A percentile compares a stretch with the other conserved stretches of the same genome.
These are phyloP conservation scores for Cladobotryum mycophilum DNA, from an alignment of 2,329 filamentous ascomycete genomes.

Conservation along the genomic window DNA sequence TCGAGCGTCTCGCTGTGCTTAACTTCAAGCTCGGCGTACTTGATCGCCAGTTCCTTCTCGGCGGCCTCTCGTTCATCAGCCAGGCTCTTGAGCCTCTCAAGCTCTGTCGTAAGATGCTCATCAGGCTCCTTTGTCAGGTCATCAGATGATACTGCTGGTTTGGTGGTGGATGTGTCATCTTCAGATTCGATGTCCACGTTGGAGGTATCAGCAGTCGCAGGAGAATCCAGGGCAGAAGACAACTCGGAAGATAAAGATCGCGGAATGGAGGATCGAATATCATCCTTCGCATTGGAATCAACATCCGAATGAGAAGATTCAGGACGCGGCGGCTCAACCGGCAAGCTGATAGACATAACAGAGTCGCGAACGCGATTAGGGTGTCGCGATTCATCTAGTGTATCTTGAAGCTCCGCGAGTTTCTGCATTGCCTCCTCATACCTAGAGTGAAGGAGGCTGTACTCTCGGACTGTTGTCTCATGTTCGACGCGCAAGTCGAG, in stretches of 20 bases:
- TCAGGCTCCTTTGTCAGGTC: slow-evolving; percentile 32
- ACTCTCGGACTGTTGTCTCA: slow-evolving; percentile 74
- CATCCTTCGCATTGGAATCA: slow-evolving; percentile 64
- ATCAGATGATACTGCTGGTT: slow-evolving; percentile 32
- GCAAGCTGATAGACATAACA: slow-evolving; percentile 47
- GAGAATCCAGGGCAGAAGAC: slow-evolving; percentile 77
- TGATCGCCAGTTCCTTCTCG: slow-evolving; percentile 65
- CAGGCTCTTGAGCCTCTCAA: slow-evolving; percentile 64
- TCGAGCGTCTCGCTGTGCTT: slow-evolving; percentile 77
- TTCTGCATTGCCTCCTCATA: slow-evolving; percentile 84
- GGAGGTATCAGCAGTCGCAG: slow-evolving; percentile 56
- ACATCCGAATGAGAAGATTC: slow-evolving; percentile 78
- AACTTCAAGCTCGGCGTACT: slow-evolving; percentile 76
- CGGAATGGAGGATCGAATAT: slow-evolving; percentile 61
- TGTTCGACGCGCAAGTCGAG: slow-evolving; percentile 87
- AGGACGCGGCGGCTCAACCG: slow-evolving; percentile 50
- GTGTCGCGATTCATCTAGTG: slow-evolving; percentile 71
- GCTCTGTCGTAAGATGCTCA: slow-evolving; percentile 51
- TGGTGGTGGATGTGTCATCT: slow-evolving; percentile 40
- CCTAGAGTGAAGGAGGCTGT: slow-evolving; percentile 74
- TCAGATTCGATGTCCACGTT: slow-evolving; percentile 44
- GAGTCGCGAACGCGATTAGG: slow-evolving; percentile 49
- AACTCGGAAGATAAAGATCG: slow-evolving; percentile 91
- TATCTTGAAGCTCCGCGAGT: slow-evolving; percentile 78
- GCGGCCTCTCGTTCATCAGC: slow-evolving; percentile 71